A percentile compares a stretch with the other conserved stretches of the same genome.
These are phyloP conservation scores for Rossbeevera mucosa DNA, from an alignment of 768 basidiomycete genomes.

Conservation along the genomic window DNA sequence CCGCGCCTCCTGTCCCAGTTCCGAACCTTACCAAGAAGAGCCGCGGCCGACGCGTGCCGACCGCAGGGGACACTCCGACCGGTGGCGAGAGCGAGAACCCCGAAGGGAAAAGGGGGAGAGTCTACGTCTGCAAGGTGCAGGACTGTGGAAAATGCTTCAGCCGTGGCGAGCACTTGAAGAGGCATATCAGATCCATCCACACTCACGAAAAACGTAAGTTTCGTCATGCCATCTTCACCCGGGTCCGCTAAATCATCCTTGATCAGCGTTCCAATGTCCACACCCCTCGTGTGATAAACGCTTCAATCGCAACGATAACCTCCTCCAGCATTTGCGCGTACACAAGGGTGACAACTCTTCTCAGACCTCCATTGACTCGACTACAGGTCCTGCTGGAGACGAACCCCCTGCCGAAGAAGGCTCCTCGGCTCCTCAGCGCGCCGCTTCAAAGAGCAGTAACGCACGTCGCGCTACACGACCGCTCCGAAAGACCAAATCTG, in stretches of 20 bases:
- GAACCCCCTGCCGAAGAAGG: slow-evolving; percentile 19
- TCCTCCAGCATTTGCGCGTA: slow-evolving; percentile 73
- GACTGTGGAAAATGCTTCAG: slow-evolving; percentile 71
- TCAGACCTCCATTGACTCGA: slow-evolving; percentile 31
- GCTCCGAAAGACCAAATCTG: slow-evolving; percentile 33
- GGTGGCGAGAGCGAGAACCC: slow-evolving; percentile 25
- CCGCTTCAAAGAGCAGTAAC: slow-evolving; percentile 18
- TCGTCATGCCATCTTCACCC: slow-evolving; percentile 15
- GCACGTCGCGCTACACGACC: slow-evolving; percentile 30
- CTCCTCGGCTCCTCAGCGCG: slow-evolving; percentile 22
- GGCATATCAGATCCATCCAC: slow-evolving; percentile 71
- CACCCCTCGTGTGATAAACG: slow-evolving; percentile 62
- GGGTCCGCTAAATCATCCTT: slow-evolving; percentile 20
- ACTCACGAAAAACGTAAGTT: slow-evolving; percentile 73
- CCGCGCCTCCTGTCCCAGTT: slow-evolving; percentile 61
- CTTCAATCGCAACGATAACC: slow-evolving; percentile 78
- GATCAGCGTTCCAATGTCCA: slow-evolving; percentile 68
- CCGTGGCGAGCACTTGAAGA: slow-evolving; percentile 71
- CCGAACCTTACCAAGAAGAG: slow-evolving; percentile 79
- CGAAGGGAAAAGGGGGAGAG: slow-evolving; percentile 32
- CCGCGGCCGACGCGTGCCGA: slow-evolving; percentile 73
- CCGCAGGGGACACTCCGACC: slow-evolving; percentile 28
- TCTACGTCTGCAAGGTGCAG: slow-evolving; percentile 61
- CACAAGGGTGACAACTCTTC: slow-evolving; percentile 45
- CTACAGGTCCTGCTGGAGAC: slow-evolving; percentile 22